These are phyloP conservation scores for Trypanosoma melophagium DNA, from an alignment of 208 protist genomes.

Conservation along the genomic window DNA sequence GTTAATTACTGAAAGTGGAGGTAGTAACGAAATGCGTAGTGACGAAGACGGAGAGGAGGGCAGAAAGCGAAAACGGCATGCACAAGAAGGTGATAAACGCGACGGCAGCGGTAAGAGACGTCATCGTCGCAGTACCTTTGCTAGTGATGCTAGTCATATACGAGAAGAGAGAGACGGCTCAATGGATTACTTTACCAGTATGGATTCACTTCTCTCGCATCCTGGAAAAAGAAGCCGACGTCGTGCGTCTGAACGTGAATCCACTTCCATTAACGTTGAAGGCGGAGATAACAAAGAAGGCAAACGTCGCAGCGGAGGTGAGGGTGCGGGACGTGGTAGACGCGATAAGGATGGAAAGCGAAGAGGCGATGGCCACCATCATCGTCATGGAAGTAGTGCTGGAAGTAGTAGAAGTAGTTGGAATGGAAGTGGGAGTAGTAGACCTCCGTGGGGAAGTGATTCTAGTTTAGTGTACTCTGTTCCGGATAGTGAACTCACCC, in stretches of 20 bases:
- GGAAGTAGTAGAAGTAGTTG: neutral
- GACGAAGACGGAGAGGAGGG: neutral
- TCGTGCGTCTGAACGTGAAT: no score
- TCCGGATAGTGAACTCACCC: conserved; percentile 14
- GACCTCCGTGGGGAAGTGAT: conserved; percentile 2
- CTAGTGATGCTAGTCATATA: conserved; percentile 12
- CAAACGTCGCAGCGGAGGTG: neutral
- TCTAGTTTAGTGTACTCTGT: conserved; percentile 6
- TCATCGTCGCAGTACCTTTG: neutral
- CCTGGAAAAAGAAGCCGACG: no score
- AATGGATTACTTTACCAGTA: no score
- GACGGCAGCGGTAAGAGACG: neutral
- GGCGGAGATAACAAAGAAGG: no score
- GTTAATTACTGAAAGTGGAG: neutral
- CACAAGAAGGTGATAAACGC: neutral
- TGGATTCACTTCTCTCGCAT: no score
- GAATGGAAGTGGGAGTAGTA: neutral
- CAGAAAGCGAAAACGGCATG: neutral
- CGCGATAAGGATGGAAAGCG: neutral
- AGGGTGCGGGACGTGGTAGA: neutral
- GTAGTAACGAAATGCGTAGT: neutral
- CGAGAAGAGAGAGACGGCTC: no score
- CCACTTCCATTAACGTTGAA: no score
- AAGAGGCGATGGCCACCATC: neutral
- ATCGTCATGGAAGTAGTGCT: neutral